Percentiles rank a stretch among this genome's conserved stretches.
Conservation (phyloP, 345 rosid genomes). For the Orychophragmus violaceus region DNA sequence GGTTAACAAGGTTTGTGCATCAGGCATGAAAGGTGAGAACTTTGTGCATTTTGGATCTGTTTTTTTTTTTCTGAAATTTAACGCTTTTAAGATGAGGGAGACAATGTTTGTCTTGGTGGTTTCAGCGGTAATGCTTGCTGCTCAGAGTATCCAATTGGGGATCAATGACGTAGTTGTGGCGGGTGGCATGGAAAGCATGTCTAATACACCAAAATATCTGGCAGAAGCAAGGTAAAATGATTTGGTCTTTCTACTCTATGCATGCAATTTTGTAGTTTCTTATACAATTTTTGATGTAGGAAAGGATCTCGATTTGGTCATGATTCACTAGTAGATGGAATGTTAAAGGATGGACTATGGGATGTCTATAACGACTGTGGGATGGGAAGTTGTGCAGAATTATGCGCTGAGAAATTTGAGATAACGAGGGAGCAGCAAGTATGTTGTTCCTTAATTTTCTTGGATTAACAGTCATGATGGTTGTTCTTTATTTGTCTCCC, state of each 20-base stretch:
- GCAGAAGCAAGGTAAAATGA: constrained; percentile 77
- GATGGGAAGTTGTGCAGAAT: constrained; percentile 94
- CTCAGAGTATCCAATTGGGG: constrained; percentile 91
- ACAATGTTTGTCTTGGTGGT: not conserved
- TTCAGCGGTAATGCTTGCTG: constrained; percentile 91
- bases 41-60: not conserved
- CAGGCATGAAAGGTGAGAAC: constrained; percentile 92
- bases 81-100: not conserved
- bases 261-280: constrained; percentile 6
- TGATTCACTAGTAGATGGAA: constrained; percentile 88
- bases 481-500: not conserved
- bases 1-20: constrained; percentile 95
- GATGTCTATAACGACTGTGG: constrained; percentile 88
- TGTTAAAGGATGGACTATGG: constrained; percentile 97
- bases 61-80: not conserved
- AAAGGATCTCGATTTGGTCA: constrained; percentile 97
- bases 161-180: constrained; percentile 90
- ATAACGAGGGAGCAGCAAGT: constrained; percentile 89
- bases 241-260: not conserved
- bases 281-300: constrained; percentile 40
- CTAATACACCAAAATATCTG: constrained; percentile 84
- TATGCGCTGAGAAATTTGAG: constrained; percentile 71
- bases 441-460: not conserved
- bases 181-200: constrained; percentile 99
- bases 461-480: not conserved